These are phyloP conservation scores for Trichoderma semiorbis DNA, from an alignment of 2,329 filamentous ascomycete species.

Conservation along the genomic window DNA sequence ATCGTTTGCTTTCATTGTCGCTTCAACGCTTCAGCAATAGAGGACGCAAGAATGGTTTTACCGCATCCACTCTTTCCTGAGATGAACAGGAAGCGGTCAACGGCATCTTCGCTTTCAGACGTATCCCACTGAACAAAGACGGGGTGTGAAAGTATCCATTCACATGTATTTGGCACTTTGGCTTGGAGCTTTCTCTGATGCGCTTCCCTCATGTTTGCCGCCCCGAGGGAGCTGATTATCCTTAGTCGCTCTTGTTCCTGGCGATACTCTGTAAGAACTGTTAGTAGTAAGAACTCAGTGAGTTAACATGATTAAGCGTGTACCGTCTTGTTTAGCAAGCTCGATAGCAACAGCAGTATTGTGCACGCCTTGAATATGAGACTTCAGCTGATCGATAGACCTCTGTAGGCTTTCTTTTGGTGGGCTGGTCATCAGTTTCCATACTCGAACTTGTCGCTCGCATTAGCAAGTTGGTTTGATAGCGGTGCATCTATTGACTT, in stretches of 20 bases:
- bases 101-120: not conserved
- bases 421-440: not conserved
- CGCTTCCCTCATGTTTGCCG: not conserved
- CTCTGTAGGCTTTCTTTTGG: not conserved
- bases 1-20: not conserved
- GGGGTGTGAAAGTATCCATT: not conserved
- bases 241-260: not conserved
- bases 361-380: not conserved
- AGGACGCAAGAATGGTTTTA: not conserved
- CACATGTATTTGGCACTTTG: not conserved
- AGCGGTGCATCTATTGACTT: too few species aligned
- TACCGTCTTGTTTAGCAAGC: not conserved
- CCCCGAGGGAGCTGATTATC: not conserved
- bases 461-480: not conserved
- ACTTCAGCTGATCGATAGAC: not conserved
- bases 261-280: not conserved
- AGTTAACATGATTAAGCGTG: not conserved
- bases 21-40: not conserved
- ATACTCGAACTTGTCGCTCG: not conserved
- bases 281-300: not conserved
- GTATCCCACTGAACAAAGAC: not conserved
- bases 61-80: not conserved
- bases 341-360: not conserved
- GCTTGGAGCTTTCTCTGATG: not conserved
- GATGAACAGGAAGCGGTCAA: not conserved